Percentiles rank a stretch among this genome's conserved stretches.
Evolutionary conservation across 768 basidiomycete genomes (phyloP).

Genomic region (Kwoniella heveanensis): DNA sequence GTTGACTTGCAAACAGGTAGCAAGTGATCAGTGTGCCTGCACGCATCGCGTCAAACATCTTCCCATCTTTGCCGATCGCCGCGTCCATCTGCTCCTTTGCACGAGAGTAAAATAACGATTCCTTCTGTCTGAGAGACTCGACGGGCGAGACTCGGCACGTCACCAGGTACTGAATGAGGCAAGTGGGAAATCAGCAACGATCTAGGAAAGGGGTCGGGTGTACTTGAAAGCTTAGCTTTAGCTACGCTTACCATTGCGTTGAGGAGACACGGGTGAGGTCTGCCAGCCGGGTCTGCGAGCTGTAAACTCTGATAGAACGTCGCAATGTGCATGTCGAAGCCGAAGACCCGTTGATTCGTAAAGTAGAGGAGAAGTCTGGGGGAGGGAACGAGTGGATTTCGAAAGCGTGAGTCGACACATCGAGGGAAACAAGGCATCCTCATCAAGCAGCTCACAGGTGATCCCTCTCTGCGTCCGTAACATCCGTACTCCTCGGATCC

Average conservation of each 20-base stretch:
- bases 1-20: conserved; percentile 16
- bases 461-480: conserved; percentile 24
- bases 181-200: too few relatives aligned
- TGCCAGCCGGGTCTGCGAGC: conserved; percentile 6
- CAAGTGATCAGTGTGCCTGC: conserved; percentile 26
- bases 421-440: too few relatives aligned
- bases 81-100: conserved; percentile 19
- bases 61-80: conserved; percentile 7
- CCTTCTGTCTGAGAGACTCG: conserved; percentile 13
- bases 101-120: conserved; percentile 10
- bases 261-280: conserved; percentile 29
- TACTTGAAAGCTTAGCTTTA: too few relatives aligned
- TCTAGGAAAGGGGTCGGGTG: too few relatives aligned
- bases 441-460: conserved; percentile 17
- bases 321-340: conserved; percentile 29
- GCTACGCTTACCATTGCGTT: conserved; percentile 32
- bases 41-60: conserved; percentile 29
- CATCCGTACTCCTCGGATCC: neutral
- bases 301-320: conserved; percentile 23
- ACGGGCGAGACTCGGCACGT: conserved; percentile 21
- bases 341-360: conserved; percentile 25
- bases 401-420: too few relatives aligned
- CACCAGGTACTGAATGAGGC: conserved; percentile 20
- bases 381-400: neutral
- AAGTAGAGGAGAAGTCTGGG: conserved; percentile 30